Percentiles rank a stretch among this genome's conserved stretches.
phyloP scores from a whole-genome alignment of 129 eudicot species.

The Saposhnikovia divaricata region DNA sequence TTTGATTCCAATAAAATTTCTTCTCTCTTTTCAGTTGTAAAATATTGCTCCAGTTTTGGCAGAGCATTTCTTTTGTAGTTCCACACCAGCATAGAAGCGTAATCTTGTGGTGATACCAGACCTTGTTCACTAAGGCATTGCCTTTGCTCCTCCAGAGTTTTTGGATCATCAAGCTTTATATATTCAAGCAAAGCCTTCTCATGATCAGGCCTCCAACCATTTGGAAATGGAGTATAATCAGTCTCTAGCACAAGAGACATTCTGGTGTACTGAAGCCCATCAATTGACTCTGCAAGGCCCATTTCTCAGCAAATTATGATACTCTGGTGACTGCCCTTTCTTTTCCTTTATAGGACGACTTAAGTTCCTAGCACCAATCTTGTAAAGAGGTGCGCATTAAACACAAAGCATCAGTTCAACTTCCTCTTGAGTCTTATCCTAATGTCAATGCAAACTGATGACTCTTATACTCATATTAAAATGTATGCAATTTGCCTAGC shows the following conservation, averaged over 20 bases:
- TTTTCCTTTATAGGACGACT: slow-evolving; percentile 72
- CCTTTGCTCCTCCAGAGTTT: slow-evolving; percentile 50
- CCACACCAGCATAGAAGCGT: slow-evolving; percentile 81
- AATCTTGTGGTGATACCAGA: slow-evolving; percentile 77
- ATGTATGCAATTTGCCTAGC: too few relatives aligned
- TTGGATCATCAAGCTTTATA: slow-evolving; percentile 62
- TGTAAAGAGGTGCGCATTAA: too few relatives aligned
- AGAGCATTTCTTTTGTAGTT: slow-evolving; percentile 70
- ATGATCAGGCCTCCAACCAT: slow-evolving; percentile 83
- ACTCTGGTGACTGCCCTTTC: slow-evolving; percentile 70
- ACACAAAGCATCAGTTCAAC: too few relatives aligned
- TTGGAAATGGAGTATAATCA: slow-evolving; percentile 81
- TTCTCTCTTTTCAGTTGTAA: slow-evolving; percentile 21
- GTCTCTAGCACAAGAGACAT: slow-evolving; percentile 84
- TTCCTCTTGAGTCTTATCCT: too few relatives aligned
- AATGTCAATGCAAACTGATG: too few relatives aligned
- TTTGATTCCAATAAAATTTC: slow-evolving; percentile 28
- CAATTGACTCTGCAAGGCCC: slow-evolving; percentile 90
- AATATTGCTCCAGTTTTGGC: slow-evolving; percentile 22
- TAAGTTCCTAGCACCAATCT: slow-evolving; percentile 65
- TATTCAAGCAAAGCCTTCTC: slow-evolving; percentile 78
- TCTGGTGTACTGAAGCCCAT: slow-evolving; percentile 79
- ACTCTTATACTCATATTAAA: too few relatives aligned
- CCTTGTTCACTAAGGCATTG: slow-evolving; percentile 55
- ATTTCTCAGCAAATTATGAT: slow-evolving; percentile 64